Conservation (phyloP, 192 early-diverging fungal genomes). For the Coemansia sp. region DNA sequence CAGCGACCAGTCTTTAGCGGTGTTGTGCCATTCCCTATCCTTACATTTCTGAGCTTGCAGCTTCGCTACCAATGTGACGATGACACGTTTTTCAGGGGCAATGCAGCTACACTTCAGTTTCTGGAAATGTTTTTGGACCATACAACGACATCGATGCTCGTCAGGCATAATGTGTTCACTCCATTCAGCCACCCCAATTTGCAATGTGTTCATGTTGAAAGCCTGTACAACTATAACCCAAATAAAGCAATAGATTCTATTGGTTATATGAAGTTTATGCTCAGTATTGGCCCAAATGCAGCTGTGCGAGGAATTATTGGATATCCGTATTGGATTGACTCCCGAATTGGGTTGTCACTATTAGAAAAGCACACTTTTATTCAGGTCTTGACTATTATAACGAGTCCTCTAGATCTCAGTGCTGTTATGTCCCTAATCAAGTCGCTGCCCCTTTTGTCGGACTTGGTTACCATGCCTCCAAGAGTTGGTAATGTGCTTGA, state of each 20-base stretch:
- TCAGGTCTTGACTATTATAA: no score
- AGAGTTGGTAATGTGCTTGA: background rate
- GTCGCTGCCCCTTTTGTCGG: background rate
- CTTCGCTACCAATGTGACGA: background rate
- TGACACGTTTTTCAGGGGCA: background rate
- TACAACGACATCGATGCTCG: background rate
- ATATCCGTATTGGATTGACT: no score
- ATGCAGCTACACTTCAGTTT: background rate
- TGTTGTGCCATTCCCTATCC: background rate
- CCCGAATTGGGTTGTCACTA: no score
- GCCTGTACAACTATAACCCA: background rate
- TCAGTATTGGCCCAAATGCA: background rate
- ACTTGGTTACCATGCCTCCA: background rate
- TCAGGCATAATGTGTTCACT: background rate
- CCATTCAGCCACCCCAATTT: background rate
- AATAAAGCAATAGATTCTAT: background rate
- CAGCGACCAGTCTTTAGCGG: background rate
- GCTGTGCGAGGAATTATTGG: background rate
- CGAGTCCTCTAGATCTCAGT: no score
- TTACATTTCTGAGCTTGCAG: background rate
- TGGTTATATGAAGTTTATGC: background rate
- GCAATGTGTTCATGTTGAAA: background rate
- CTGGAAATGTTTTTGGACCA: background rate
- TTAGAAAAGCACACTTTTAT: no score
- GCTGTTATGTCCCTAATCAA: no score